Evolutionary conservation across 495 filamentous ascomycete genomes (phyloP), one percentile per base, ranked within the genome.

Genomic region (Annulohypoxylon maeteangense): DNA sequence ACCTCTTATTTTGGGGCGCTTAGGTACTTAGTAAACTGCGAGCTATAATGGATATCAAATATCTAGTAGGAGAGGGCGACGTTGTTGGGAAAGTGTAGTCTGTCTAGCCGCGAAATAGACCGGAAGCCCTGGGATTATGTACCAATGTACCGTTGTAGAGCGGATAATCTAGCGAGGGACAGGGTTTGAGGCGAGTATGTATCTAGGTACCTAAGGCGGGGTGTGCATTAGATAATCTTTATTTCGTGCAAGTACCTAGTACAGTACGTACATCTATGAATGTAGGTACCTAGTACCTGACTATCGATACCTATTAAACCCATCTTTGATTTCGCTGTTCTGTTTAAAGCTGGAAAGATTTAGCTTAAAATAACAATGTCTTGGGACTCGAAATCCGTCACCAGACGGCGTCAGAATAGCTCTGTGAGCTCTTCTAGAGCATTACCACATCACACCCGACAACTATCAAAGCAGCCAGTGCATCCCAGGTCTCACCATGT

Each of bases 401-500:
- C 64, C 11, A 71, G 81, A 22, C 74, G 81, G 53, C 76, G 81
- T 7, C 78, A 80, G 61, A 83, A 81, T 63, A 81, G 79, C 66
- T 64, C 73, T 6, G 54, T 63, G 20, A 67, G 73, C 63, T 70
- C 61, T 48, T 62, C 72, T 23, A 67, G 73, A 23, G 22, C 62
- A 45, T 53, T 72, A 18, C 68, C 73, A 10, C 65, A 56, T 29
- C 75, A 77, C 55, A 53, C 62, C 16, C 72, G 74, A 38, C 76
- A 70, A 47, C 73, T 71, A 58, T 71, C 78, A 10, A 78, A 72
- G 36, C 73, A 73, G 22, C 70, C 69, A 29, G 47, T 64, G 62
- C 77, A 82, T 36, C 78, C 84, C 38, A 82, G 80, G 56, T 89
- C 87, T 16, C 66, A 80, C 42, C 88, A 89, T 78, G 82, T 89